Evolutionary conservation across 208 protist genomes (phyloP).

Genomic region (Perkinsela sp.): DNA sequence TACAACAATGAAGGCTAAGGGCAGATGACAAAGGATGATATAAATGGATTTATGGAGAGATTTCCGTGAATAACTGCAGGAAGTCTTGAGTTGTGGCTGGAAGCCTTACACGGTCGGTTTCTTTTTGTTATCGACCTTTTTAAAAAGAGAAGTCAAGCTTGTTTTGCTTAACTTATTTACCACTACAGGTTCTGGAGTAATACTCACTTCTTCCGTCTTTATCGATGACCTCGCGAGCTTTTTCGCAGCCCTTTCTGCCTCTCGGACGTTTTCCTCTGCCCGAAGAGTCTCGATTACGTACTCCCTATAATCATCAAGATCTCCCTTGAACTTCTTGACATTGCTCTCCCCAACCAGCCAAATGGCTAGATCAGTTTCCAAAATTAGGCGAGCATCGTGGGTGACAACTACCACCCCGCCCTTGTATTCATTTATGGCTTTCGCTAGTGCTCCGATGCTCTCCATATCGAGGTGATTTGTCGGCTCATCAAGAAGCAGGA

Average conservation of each 20-base stretch:
- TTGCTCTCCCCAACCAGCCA: constrained; percentile 51
- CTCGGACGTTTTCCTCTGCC: constrained; percentile 17
- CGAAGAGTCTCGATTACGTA: constrained; percentile 28
- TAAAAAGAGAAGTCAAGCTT: neutral
- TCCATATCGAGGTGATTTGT: constrained; percentile 76
- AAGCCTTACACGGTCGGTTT: neutral
- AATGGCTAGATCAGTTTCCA: constrained; percentile 52
- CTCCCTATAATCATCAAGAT: constrained; percentile 50
- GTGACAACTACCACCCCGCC: constrained; percentile 64
- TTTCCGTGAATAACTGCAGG: too few relatives aligned
- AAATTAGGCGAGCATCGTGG: constrained; percentile 57
- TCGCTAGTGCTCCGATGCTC: constrained; percentile 50
- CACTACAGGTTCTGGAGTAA: constrained; percentile 10
- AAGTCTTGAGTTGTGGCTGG: too few relatives aligned
- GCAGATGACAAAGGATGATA: too few relatives aligned
- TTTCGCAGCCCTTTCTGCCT: constrained; percentile 12
- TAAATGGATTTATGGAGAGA: too few relatives aligned
- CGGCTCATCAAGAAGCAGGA: constrained; percentile 79
- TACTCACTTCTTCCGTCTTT: constrained; percentile 16
- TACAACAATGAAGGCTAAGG: too few relatives aligned
- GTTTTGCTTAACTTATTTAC: neutral
- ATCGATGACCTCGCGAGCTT: constrained; percentile 13
- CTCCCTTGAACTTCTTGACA: constrained; percentile 31
- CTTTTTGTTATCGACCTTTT: neutral
- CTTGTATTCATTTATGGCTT: constrained; percentile 39